phyloP scores from a whole-genome alignment of 495 filamentous ascomycete species.

The Penicillium alfredii region DNA sequence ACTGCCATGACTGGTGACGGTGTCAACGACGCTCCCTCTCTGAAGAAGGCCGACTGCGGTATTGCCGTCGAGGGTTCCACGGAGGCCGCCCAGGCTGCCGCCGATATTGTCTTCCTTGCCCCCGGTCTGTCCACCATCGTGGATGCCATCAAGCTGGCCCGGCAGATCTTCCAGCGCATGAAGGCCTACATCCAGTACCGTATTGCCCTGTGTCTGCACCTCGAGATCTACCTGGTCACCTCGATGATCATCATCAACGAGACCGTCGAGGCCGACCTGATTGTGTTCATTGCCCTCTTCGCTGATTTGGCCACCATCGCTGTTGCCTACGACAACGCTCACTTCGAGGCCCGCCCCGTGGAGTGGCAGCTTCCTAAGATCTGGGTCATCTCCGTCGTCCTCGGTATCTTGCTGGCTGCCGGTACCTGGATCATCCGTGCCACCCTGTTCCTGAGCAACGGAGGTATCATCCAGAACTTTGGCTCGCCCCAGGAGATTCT shows the following conservation, averaged over 20 bases:
- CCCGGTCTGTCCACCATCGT: conserved; percentile 72
- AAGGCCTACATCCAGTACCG: conserved; percentile 78
- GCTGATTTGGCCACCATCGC: conserved; percentile 73
- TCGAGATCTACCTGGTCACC: conserved; percentile 73
- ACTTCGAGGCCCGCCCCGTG: conserved; percentile 64
- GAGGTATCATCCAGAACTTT: conserved; percentile 69
- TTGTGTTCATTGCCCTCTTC: conserved; percentile 74
- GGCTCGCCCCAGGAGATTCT: conserved; percentile 66
- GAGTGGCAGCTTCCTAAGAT: conserved; percentile 77
- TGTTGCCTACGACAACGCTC: conserved; percentile 71
- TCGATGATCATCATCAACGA: conserved; percentile 74
- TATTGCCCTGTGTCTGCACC: conserved; percentile 70
- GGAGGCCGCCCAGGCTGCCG: conserved; percentile 69
- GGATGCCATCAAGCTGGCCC: conserved; percentile 70
- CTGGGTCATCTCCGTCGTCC: conserved; percentile 66
- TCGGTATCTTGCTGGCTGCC: conserved; percentile 58
- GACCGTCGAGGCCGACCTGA: conserved; percentile 59
- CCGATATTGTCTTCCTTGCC: conserved; percentile 75
- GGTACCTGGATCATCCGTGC: conserved; percentile 68
- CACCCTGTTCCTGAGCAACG: conserved; percentile 57
- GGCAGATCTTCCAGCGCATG: conserved; percentile 79
- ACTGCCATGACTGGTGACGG: conserved; percentile 73
- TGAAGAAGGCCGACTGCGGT: conserved; percentile 72
- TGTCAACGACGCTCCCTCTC: conserved; percentile 68
- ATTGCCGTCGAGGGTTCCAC: conserved; percentile 74